Evolutionary conservation across 345 rosid genomes (phyloP), one percentile per base, ranked within the genome.

Genomic region (Schrenkiella parvula): DNA sequence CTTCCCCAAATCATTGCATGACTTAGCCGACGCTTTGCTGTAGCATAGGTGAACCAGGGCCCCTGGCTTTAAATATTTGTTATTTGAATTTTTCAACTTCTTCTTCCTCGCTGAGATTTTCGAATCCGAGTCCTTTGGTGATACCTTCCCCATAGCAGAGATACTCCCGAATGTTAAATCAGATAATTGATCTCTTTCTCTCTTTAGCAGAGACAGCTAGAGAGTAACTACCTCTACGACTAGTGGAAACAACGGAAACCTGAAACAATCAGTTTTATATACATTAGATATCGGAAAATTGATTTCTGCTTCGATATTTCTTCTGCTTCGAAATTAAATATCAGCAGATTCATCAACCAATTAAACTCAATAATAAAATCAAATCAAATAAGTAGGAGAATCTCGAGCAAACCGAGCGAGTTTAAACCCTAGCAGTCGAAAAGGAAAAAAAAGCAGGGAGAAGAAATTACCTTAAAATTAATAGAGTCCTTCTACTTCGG

Each of bases 81-180:
- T 78, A 70, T 78, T 73, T 0, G 95, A 85, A 43, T 79, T 78
- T 74, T 85, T 80, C 68, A 77, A 68, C 28, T 87, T 84, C 78
- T 84, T 84, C 57, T 81, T 89, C 71, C 86, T 88, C 66, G 80
- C 79, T 0, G 89, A 39, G 13, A 74, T 78, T 69, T 74, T 88
- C 0, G 64, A 67, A 55, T 68, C 70, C 57, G 86, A 57, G 7
- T 86, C 91, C 41, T 83, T 84, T 0, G 87, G 84, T 8, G 88
- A 86, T 54, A 85, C 86, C 82, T 89, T 93, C 29, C 93, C 92
- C 98, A 91, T 89, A 1, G n/a, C n/a, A n/a, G n/a, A n/a, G n/a
- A n/a, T n/a, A n/a, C 29, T 11, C 22, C 23, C 23, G 15, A n/a
- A 13, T 46, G 5, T 9, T 9, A 54, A 3, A 21, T n/a, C 23